These are phyloP conservation scores for Kluyveromyces wickerhamii DNA, from an alignment of 805 yeast species.

Conservation along the genomic window DNA sequence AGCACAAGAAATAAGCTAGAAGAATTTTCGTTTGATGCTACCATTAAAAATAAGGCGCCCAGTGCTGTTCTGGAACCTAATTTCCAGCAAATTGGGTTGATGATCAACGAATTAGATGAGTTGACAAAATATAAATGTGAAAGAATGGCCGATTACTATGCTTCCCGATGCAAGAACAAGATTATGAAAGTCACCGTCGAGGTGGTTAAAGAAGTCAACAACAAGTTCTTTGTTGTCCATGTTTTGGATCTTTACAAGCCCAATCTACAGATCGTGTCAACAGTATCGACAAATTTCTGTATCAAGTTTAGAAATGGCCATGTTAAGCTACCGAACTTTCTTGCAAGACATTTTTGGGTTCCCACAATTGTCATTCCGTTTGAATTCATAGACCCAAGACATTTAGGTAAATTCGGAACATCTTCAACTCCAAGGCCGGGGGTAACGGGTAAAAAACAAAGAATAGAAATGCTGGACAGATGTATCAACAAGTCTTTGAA, in stretches of 20 bases:
- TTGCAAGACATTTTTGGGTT: conserved; percentile 24
- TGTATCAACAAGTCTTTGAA: conserved; percentile 15
- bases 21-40: conserved; percentile 1
- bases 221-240: conserved; percentile 17
- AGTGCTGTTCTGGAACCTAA: conserved; percentile 7
- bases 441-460: not conserved
- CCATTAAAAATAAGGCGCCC: not conserved
- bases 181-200: conserved; percentile 27
- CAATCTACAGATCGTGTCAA: conserved; percentile 24
- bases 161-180: conserved; percentile 16
- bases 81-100: conserved; percentile 9
- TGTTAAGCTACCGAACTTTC: conserved; percentile 27
- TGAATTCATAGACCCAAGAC: conserved; percentile 27
- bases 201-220: conserved; percentile 22
- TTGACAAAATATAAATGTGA: conserved; percentile 20
- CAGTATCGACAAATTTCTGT: conserved; percentile 29
- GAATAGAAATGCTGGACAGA: conserved; percentile 12
- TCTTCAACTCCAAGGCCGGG: conserved; percentile 1
- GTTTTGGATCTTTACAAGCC: conserved; percentile 25
- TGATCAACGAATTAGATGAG: conserved; percentile 21
- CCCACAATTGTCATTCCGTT: conserved; percentile 26
- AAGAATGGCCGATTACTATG: conserved; percentile 21
- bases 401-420: conserved; percentile 13
- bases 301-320: conserved; percentile 30
- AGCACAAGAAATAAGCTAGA: conserved; percentile 3